Conservation (phyloP, 1,284 basidiomycete genomes). For the Xerocomus nothofagi region DNA sequence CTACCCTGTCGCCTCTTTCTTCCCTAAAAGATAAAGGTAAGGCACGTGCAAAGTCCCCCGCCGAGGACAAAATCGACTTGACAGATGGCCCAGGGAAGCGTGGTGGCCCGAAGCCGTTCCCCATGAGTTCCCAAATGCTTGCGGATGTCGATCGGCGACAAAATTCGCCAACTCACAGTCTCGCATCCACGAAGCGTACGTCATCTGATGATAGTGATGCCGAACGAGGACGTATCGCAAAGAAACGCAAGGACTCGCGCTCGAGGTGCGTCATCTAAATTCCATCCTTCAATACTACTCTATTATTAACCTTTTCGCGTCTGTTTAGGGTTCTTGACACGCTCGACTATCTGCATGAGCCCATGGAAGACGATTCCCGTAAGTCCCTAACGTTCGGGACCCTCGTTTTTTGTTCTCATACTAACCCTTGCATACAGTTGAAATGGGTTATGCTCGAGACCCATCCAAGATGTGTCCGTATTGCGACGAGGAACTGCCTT, state of each 20-base stretch:
- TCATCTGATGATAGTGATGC: slow-evolving; percentile 37
- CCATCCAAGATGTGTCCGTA: slow-evolving; percentile 72
- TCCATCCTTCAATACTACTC: not conserved
- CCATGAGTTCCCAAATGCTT: slow-evolving; percentile 49
- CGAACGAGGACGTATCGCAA: slow-evolving; percentile 37
- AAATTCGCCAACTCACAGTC: slow-evolving; percentile 19
- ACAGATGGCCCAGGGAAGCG: slow-evolving; percentile 1
- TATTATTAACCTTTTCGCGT: not conserved
- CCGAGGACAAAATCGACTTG: slow-evolving; percentile 4
- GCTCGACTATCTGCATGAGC: slow-evolving; percentile 20
- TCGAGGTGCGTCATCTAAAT: slow-evolving; percentile 24
- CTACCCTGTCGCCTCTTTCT: slow-evolving; percentile 27
- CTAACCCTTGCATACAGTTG: slow-evolving; percentile 14
- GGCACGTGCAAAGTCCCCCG: slow-evolving; percentile 5
- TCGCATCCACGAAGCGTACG: slow-evolving; percentile 36
- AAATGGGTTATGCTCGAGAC: slow-evolving; percentile 43
- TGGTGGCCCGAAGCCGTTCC: slow-evolving; percentile 43
- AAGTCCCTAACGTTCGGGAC: slow-evolving; percentile 14
- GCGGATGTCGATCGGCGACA: slow-evolving; percentile 35
- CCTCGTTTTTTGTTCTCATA: slow-evolving; percentile 7
- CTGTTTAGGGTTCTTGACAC: slow-evolving; percentile 13
- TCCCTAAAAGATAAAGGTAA: slow-evolving; percentile 23
- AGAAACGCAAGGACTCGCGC: slow-evolving; percentile 32
- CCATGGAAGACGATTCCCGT: slow-evolving; percentile 31
- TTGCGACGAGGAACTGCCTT: slow-evolving; percentile 69